A percentile compares a stretch with the other conserved stretches of the same genome.
phyloP scores from a whole-genome alignment of 768 basidiomycete genomes.

The Suillus subalutaceus region DNA sequence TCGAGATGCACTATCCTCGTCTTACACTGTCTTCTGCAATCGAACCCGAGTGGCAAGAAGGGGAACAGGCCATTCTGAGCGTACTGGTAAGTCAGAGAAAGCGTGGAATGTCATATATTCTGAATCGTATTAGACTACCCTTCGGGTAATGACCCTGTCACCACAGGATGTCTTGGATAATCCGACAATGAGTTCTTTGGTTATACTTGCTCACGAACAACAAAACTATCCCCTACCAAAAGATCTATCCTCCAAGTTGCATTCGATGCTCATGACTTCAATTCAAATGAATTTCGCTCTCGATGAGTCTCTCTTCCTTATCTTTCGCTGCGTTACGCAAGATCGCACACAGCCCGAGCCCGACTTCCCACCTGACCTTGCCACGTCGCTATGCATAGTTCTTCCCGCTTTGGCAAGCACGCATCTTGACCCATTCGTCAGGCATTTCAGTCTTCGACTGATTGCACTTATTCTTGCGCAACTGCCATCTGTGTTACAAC shows the following conservation, averaged over 20 bases:
- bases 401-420: constrained; percentile 61
- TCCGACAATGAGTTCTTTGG: constrained; percentile 31
- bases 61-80: constrained; percentile 37
- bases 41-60: constrained; percentile 42
- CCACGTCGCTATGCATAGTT: constrained; percentile 49
- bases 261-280: constrained; percentile 49
- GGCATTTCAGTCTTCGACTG: constrained; percentile 65
- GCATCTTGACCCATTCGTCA: constrained; percentile 58
- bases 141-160: constrained; percentile 33
- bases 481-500: constrained; percentile 48
- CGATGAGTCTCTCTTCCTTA: constrained; percentile 63
- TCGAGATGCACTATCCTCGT: constrained; percentile 49
- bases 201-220: constrained; percentile 28
- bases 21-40: constrained; percentile 39
- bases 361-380: constrained; percentile 43
- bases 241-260: constrained; percentile 27
- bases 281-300: constrained; percentile 56
- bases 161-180: constrained; percentile 14
- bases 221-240: constrained; percentile 14
- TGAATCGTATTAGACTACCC: constrained; percentile 30
- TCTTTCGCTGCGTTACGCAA: constrained; percentile 38
- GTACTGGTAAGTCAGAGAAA: constrained; percentile 42
- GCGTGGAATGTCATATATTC: neutral
- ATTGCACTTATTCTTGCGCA: constrained; percentile 55
- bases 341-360: constrained; percentile 2